phyloP scores from a whole-genome alignment of 2,329 filamentous ascomycete genomes.

The Diaporthe helianthi region DNA sequence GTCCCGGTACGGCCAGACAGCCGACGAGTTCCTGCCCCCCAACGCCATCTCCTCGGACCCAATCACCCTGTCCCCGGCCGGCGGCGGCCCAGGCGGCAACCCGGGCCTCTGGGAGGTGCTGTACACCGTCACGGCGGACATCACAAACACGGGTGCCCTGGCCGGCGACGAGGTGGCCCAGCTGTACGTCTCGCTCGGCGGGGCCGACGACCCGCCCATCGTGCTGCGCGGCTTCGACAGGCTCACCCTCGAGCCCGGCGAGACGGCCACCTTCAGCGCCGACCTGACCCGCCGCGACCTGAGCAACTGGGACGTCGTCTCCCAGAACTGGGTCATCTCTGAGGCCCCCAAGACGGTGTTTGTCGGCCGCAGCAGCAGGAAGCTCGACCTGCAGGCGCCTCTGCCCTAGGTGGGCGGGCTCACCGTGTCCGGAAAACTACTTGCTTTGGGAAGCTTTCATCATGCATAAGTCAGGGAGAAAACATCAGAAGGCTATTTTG shows the following conservation, averaged over 20 bases:
- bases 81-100: slow-evolving; percentile 65
- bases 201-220: slow-evolving; percentile 70
- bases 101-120: slow-evolving; percentile 70
- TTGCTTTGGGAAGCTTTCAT: too few relatives aligned
- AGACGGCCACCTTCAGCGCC: slow-evolving; percentile 69
- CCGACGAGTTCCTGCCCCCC: slow-evolving; percentile 66
- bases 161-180: slow-evolving; percentile 77
- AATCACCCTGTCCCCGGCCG: slow-evolving; percentile 61
- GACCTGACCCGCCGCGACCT: slow-evolving; percentile 80
- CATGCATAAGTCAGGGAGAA: neutral
- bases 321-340: slow-evolving; percentile 84
- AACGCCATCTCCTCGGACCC: slow-evolving; percentile 61
- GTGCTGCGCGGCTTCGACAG: slow-evolving; percentile 84
- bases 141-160: slow-evolving; percentile 74
- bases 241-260: slow-evolving; percentile 73
- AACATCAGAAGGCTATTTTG: neutral
- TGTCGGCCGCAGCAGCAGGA: slow-evolving; percentile 62
- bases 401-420: slow-evolving; percentile 37
- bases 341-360: slow-evolving; percentile 59
- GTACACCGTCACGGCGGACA: slow-evolving; percentile 70
- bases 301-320: slow-evolving; percentile 80
- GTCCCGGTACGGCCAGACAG: slow-evolving; percentile 65
- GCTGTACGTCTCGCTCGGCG: slow-evolving; percentile 82
- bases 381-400: slow-evolving; percentile 53
- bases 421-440: neutral